Conservation (phyloP, 2,329 filamentous ascomycete species). For the Ceratocystis diversiconidia region DNA sequence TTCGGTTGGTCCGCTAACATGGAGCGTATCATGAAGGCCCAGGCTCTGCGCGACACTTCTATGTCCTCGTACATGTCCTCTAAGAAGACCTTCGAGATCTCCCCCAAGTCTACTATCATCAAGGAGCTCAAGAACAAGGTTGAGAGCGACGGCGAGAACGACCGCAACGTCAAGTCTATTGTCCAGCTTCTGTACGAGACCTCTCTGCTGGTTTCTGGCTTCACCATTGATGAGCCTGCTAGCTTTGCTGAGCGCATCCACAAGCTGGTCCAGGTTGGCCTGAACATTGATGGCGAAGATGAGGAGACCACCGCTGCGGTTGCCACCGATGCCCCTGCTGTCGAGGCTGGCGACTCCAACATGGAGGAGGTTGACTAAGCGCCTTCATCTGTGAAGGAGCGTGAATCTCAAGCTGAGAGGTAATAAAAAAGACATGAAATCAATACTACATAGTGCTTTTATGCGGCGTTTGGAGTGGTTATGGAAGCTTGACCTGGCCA, state of each 20-base stretch:
- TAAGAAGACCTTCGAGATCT: conserved; percentile 99
- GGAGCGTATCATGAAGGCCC: conserved; percentile 99
- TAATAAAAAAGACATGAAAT: conserved; percentile 16
- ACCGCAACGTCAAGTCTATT: conserved; percentile 98
- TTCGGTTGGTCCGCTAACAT: conserved; percentile 99
- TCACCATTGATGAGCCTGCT: conserved; percentile 98
- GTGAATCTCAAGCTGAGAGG: not conserved
- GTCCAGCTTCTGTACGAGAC: conserved; percentile 98
- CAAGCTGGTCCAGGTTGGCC: conserved; percentile 94
- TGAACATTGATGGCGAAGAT: conserved; percentile 94
- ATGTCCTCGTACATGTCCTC: conserved; percentile 99
- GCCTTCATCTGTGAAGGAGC: conserved; percentile 3
- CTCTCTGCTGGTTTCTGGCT: conserved; percentile 92
- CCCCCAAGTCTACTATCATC: conserved; percentile 94
- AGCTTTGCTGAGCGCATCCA: conserved; percentile 98
- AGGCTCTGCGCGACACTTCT: conserved; percentile 97
- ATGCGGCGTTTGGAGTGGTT: conserved; percentile 12
- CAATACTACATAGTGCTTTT: conserved; percentile 9
- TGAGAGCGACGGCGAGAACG: conserved; percentile 90
- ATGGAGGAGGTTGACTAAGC: conserved; percentile 99
- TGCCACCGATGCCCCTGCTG: conserved; percentile 43
- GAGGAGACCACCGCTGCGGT: conserved; percentile 45
- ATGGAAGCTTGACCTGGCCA: conserved; percentile 9
- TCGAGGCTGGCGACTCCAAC: conserved; percentile 68
- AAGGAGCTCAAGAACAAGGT: conserved; percentile 99